Evolutionary conservation across 2,329 filamentous ascomycete species (phyloP), one percentile per base, ranked within the genome.

Genomic region (Seiridium unicorne): DNA sequence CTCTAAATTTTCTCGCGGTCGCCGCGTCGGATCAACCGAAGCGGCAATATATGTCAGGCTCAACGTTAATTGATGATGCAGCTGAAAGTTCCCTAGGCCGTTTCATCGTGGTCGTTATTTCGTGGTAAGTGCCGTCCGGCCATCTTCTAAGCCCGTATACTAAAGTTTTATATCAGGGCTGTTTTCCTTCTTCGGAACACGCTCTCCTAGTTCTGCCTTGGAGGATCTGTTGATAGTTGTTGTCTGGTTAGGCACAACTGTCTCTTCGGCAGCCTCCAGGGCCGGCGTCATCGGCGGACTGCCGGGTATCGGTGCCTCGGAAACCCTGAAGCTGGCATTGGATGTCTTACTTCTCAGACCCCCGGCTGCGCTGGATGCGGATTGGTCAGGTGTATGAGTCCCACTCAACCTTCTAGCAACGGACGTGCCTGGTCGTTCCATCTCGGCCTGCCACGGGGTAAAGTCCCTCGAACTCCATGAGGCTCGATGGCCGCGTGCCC

Each of bases 381-480:
- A 59, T 26, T 48, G 61, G 42, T 34, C 31, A 11, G 54, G 56
- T 11, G 55, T 36, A 35, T 64, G 46, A 8, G 56, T 57, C 10
- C 59, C 44, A 57, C 68, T 71, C 48, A 70, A 62, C n/a, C 70
- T 64, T 47, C 65, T 61, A 1, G 64, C 64, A 1, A 71, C 61
- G 18, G 60, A 55, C 51, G 69, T 71, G 42, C 66, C 64, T 1
- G 69, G 65, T 4, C 72, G 66, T 13, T 73, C 68, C 49, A 65
- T 61, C 55, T 69, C 61, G 26, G 65, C 53, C 54, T 74, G 69
- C 71, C 74, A 75, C 44, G 78, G 75, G 5, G 77, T 76, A 63
- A 84, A 79, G 57, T 85, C 81, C 32, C 75, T 76, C 5, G 81
- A 77, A 64, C 76, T 84, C 82, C 82, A 85, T 9, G 80, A 83